These are phyloP conservation scores for Hymenoscyphus fraxineus DNA, from an alignment of 2,329 filamentous ascomycete species.

Conservation along the genomic window DNA sequence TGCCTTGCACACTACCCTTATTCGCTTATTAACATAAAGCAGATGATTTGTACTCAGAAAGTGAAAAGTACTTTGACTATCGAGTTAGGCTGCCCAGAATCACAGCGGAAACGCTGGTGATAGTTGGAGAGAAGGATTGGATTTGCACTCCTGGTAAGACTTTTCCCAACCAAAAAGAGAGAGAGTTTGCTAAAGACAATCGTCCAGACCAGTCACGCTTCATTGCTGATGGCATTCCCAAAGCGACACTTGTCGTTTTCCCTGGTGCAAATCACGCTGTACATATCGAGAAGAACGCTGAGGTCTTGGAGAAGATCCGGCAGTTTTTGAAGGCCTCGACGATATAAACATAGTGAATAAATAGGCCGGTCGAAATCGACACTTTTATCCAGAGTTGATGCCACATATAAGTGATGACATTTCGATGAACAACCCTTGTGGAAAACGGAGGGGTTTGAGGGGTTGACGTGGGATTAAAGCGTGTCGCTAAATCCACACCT, in stretches of 20 bases:
- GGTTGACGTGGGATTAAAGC: background rate
- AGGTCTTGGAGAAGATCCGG: slow-evolving; percentile 26
- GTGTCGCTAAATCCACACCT: background rate
- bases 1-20: background rate
- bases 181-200: background rate
- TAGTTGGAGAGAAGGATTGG: slow-evolving; percentile 40
- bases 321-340: slow-evolving; percentile 12
- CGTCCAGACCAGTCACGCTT: slow-evolving; percentile 33
- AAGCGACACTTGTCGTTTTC: slow-evolving; percentile 32
- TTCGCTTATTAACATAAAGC: background rate
- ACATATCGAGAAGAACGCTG: slow-evolving; percentile 35
- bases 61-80: slow-evolving; percentile 41
- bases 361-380: no score
- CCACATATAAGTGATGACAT: no score
- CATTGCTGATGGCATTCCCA: slow-evolving; percentile 32
- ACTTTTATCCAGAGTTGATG: no score
- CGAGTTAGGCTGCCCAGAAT: slow-evolving; percentile 31
- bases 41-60: slow-evolving; percentile 37
- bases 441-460: no score
- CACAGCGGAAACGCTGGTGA: slow-evolving; percentile 36
- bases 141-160: slow-evolving; percentile 38
- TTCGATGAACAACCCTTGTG: no score
- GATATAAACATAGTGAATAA: background rate
- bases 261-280: slow-evolving; percentile 38
- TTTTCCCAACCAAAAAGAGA: background rate